These are phyloP conservation scores for Leonotis leonurus DNA, from an alignment of 257 asterid genomes.

Conservation along the genomic window DNA sequence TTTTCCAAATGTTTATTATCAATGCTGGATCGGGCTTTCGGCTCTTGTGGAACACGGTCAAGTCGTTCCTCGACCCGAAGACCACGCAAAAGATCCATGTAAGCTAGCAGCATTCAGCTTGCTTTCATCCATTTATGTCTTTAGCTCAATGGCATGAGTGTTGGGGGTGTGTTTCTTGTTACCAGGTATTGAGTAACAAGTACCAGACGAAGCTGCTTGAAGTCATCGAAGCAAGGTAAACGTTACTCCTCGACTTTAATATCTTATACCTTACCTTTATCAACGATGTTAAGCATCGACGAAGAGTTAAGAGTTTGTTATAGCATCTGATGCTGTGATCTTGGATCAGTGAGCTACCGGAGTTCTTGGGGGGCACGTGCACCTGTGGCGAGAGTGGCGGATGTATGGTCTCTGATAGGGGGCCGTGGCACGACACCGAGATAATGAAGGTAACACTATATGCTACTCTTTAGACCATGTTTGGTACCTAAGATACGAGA, in stretches of 20 bases:
- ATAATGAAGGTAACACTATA: constrained; percentile 97
- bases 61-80: constrained; percentile 94
- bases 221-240: constrained; percentile 78
- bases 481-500: too few species aligned
- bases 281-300: too few species aligned
- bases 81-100: constrained; percentile 94
- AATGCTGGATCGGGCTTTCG: constrained; percentile 97
- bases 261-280: not conserved
- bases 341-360: constrained; percentile 96
- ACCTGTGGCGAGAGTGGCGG: constrained; percentile 85
- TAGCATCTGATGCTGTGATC: too few species aligned
- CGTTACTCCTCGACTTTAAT: too few species aligned
- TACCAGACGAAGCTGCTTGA: constrained; percentile 93
- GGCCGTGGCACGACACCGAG: constrained; percentile 93
- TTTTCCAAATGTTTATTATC: constrained; percentile 89
- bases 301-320: too few species aligned
- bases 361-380: constrained; percentile 93
- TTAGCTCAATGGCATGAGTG: not conserved
- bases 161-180: not conserved
- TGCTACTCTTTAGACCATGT: too few species aligned
- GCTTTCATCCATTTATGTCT: not conserved
- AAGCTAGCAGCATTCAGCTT: constrained; percentile 15
- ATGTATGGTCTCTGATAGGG: constrained; percentile 86
- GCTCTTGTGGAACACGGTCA: constrained; percentile 93
- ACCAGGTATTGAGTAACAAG: constrained; percentile 84